These are phyloP conservation scores for Globisporangium radiosum DNA, from an alignment of 352 stramenopile genomes.

Conservation along the genomic window DNA sequence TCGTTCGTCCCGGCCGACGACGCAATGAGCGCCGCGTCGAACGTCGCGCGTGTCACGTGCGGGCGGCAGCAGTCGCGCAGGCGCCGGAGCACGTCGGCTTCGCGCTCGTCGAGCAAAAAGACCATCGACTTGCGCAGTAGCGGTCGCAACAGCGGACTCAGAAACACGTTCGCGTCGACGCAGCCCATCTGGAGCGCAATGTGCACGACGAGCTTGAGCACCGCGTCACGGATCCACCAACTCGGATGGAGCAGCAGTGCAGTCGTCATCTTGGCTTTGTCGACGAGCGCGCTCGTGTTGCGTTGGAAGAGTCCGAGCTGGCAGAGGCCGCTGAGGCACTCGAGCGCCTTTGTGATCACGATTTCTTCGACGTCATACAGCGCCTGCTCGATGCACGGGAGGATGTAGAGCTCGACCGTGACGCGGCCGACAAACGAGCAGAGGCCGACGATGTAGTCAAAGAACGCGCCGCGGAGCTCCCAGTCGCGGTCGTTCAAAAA, in stretches of 20 bases:
- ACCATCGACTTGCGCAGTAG: slow-evolving; percentile 87
- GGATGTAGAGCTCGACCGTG: slow-evolving; percentile 93
- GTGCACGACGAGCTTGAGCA: slow-evolving; percentile 81
- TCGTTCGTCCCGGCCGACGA: slow-evolving; percentile 44
- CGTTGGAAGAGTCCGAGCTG: slow-evolving; percentile 90
- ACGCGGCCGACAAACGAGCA: slow-evolving; percentile 92
- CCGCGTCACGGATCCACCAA: slow-evolving; percentile 85
- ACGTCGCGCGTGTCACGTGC: slow-evolving; percentile 78
- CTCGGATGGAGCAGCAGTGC: slow-evolving; percentile 84
- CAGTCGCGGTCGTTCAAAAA: slow-evolving; percentile 96
- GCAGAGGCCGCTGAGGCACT: slow-evolving; percentile 88
- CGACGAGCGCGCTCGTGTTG: slow-evolving; percentile 67
- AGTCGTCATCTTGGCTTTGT: slow-evolving; percentile 81
- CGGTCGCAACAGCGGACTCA: slow-evolving; percentile 81
- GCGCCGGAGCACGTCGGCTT: slow-evolving; percentile 42
- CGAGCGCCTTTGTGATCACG: slow-evolving; percentile 91
- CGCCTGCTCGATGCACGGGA: slow-evolving; percentile 96
- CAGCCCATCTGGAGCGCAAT: slow-evolving; percentile 83
- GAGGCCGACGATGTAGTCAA: slow-evolving; percentile 91
- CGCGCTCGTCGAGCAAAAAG: slow-evolving; percentile 58
- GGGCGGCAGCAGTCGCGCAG: slow-evolving; percentile 56
- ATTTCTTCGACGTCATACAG: slow-evolving; percentile 95
- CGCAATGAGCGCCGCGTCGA: slow-evolving; percentile 71
- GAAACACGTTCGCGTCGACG: slow-evolving; percentile 90
- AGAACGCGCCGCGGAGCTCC: slow-evolving; percentile 85